Percentiles rank a stretch among this genome's conserved stretches.
Evolutionary conservation across 768 basidiomycete genomes (phyloP).

Genomic region (Pisolithus sp.): DNA sequence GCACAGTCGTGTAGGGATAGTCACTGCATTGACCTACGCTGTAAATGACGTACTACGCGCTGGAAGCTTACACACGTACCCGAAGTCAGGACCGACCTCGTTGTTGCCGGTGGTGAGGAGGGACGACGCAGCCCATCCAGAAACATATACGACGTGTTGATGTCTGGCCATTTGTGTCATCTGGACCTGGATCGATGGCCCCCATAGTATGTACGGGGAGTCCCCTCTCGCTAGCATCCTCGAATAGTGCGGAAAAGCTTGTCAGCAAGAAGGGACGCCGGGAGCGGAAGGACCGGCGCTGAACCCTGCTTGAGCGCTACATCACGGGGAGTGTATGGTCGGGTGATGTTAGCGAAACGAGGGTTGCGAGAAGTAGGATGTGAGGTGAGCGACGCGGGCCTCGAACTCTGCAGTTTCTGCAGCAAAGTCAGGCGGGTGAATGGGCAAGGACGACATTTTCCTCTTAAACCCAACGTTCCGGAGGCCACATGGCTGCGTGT

Average conservation of each 20-base stretch:
- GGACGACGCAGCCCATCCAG: conserved; percentile 86
- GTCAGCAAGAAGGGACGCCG: conserved; percentile 73
- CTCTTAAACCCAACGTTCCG: conserved; percentile 10
- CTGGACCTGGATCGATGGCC: conserved; percentile 87
- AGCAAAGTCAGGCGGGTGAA: conserved; percentile 50
- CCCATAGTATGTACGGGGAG: conserved; percentile 87
- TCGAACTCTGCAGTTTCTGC: conserved; percentile 57
- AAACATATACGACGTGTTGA: conserved; percentile 86
- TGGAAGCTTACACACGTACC: conserved; percentile 34
- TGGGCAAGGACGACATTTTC: conserved; percentile 44
- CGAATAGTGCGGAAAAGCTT: conserved; percentile 73
- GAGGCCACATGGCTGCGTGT: conserved; percentile 24
- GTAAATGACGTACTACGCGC: background rate
- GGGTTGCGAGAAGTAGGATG: conserved; percentile 67
- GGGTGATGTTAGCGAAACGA: conserved; percentile 67
- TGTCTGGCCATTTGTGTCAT: conserved; percentile 91
- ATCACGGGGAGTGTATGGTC: conserved; percentile 73
- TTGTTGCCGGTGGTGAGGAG: conserved; percentile 85
- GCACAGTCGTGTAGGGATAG: conserved; percentile 94
- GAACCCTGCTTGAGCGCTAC: conserved; percentile 90
- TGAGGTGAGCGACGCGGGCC: conserved; percentile 54
- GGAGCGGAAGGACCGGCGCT: conserved; percentile 69
- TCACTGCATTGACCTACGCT: conserved; percentile 43
- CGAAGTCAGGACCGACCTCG: conserved; percentile 89
- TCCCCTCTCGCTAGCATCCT: conserved; percentile 52